Percentiles rank a stretch among this genome's conserved stretches.
Conservation (phyloP, 805 yeast species). For the Priceomyces melissophilus region DNA sequence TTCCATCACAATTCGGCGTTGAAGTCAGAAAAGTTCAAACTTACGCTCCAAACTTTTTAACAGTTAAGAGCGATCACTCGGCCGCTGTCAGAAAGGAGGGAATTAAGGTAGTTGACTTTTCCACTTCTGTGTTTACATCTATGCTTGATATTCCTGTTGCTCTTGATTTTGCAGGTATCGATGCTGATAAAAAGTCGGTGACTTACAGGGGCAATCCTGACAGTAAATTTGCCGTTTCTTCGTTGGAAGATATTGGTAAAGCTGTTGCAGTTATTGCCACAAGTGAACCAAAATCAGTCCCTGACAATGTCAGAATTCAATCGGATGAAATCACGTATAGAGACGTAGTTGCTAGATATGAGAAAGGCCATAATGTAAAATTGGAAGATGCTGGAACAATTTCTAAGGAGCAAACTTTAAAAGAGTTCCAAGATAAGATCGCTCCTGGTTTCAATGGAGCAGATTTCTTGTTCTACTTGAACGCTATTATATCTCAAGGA, state of each 20-base stretch:
- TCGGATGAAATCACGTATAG: slow-evolving; percentile 40
- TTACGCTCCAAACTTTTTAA: slow-evolving; percentile 29
- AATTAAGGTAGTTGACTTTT: slow-evolving; percentile 44
- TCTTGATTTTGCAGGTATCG: too few relatives aligned
- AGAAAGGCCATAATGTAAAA: slow-evolving; percentile 32
- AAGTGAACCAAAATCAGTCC: slow-evolving; percentile 32
- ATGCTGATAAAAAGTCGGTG: slow-evolving; percentile 30
- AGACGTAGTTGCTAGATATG: slow-evolving; percentile 40
- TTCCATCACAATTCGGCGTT: slow-evolving; percentile 61
- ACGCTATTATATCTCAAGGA: slow-evolving; percentile 34
- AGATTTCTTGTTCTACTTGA: slow-evolving; percentile 38
- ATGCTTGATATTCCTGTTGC: too few relatives aligned
- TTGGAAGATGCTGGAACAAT: slow-evolving; percentile 26
- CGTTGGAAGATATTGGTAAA: slow-evolving; percentile 42
- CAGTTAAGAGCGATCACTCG: slow-evolving; percentile 33
- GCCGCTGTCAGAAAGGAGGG: slow-evolving; percentile 40
- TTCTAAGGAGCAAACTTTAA: slow-evolving; percentile 26
- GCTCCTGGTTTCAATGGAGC: slow-evolving; percentile 26
- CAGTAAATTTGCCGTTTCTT: slow-evolving; percentile 32
- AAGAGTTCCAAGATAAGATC: slow-evolving; percentile 22
- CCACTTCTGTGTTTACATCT: slow-evolving; percentile 35
- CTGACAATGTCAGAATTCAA: slow-evolving; percentile 42
- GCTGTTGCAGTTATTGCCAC: slow-evolving; percentile 41
- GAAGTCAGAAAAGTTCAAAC: slow-evolving; percentile 33
- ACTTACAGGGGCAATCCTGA: slow-evolving; percentile 40